phyloP scores from a whole-genome alignment of 2,329 filamentous ascomycete species.

The Endocalyx cinctus region DNA sequence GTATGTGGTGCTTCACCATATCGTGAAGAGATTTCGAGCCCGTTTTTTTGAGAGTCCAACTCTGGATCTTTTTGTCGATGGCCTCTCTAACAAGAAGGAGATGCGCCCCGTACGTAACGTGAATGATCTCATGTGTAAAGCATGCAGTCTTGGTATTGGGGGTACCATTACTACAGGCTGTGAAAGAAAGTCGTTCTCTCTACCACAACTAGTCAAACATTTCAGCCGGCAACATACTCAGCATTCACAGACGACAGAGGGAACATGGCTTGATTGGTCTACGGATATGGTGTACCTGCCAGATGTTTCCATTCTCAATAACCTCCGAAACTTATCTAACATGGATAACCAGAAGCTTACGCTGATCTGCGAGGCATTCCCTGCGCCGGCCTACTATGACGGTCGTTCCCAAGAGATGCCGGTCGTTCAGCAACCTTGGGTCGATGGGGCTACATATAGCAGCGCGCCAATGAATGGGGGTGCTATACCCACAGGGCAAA shows the following conservation, averaged over 20 bases:
- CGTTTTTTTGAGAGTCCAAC: conserved; percentile 54
- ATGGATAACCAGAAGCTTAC: conserved; percentile 28
- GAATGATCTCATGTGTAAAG: conserved; percentile 50
- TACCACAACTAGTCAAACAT: conserved; percentile 56
- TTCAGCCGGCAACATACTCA: conserved; percentile 44
- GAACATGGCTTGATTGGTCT: conserved; percentile 36
- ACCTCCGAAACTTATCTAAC: conserved; percentile 22
- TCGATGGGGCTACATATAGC: too few species aligned
- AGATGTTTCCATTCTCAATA: conserved; percentile 25
- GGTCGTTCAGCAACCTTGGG: too few species aligned
- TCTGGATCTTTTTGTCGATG: conserved; percentile 56
- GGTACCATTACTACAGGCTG: conserved; percentile 19
- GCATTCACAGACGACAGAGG: conserved; percentile 16
- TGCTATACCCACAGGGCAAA: too few species aligned
- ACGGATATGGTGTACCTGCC: conserved; percentile 42
- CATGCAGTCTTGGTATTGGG: conserved; percentile 40
- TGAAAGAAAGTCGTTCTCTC: conserved; percentile 43
- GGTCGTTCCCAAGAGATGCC: conserved; percentile 2
- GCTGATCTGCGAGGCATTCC: conserved; percentile 35
- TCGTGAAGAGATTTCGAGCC: conserved; percentile 52
- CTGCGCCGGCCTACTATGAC: conserved; percentile 27
- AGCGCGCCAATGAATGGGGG: background rate
- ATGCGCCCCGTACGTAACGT: conserved; percentile 53
- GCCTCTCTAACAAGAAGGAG: conserved; percentile 49
- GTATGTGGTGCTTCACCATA: conserved; percentile 59